Conservation (phyloP, 352 stramenopile species). For the Blastocystis sp. region DNA sequence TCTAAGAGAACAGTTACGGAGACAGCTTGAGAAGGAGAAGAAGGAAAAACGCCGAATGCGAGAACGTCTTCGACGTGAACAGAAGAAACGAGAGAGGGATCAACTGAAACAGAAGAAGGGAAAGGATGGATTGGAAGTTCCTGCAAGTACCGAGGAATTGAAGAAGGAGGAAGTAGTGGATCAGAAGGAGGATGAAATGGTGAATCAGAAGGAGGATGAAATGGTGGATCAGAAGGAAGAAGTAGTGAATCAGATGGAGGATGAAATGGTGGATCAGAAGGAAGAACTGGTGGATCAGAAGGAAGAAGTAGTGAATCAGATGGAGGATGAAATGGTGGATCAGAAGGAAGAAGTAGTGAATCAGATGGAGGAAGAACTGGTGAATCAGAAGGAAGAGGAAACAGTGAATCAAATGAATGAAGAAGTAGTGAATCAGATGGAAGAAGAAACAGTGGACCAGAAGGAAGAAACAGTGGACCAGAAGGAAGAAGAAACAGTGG, state of each 20-base stretch:
- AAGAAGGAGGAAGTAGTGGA: conserved; percentile 23
- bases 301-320: not conserved
- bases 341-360: conserved; percentile 6
- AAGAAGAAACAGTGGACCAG: conserved; percentile 32
- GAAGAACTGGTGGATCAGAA: conserved; percentile 35
- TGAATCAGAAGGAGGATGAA: too few species aligned
- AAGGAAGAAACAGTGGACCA: too few species aligned
- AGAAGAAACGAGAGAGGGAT: not conserved
- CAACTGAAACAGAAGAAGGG: not conserved
- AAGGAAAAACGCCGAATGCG: not conserved
- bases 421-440: conserved; percentile 54
- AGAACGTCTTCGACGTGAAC: not conserved
- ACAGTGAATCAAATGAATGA: conserved; percentile 30
- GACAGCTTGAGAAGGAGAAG: not conserved
- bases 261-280: not conserved
- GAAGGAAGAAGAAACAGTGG: not conserved
- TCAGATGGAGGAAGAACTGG: not conserved
- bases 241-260: not conserved
- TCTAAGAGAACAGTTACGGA: not conserved
- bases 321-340: not conserved
- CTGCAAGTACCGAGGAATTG: not conserved
- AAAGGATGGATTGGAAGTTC: not conserved
- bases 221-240: too few species aligned
- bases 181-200: conserved; percentile 43
- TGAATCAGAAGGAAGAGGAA: not conserved